Evolutionary conservation across 495 filamentous ascomycete genomes (phyloP), one percentile per base, ranked within the genome.

Genomic region (Penicillium argentinense): DNA sequence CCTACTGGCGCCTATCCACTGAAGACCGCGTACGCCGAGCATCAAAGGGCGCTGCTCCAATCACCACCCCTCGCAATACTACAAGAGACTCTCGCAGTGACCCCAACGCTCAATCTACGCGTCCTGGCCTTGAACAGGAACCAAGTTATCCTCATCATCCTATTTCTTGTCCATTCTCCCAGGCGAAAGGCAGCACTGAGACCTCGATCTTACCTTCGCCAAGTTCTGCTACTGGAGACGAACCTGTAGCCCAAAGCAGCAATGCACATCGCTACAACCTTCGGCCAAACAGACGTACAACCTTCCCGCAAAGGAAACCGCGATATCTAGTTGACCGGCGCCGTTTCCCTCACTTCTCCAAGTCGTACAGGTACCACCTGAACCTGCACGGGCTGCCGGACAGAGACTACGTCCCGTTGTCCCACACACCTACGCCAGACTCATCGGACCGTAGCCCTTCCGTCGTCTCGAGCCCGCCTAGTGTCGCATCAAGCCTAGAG

Each of bases 21-120:
- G 37, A 49, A 41, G 45, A 49, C 26, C 45, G 36, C 45, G 13
- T 33, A 41, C 39, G 39, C 26, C 45, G 36, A 36, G 37, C 39
- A 18, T 42, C 27, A 13, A 25, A 1, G 17, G 21, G 12, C 32
- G 14, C n/a, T 25, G n/a, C 12, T 23, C 32, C 45, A 40, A 41
- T 40, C 21, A 24, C 29, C 28, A 22, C 16, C 14, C 21, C 28
- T 24, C 16, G 37, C 26, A 32, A 32, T 22, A 30, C 37, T 21
- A 16, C 4, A 42, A 24, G 32, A n/a, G n/a, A n/a, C n/a, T n/a
- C n/a, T n/a, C n/a, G n/a, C n/a, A n/a, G n/a, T n/a, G n/a, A n/a
- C n/a, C n/a, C n/a, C n/a, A n/a, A n/a, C n/a, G n/a, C n/a, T n/a
- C n/a, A n/a, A n/a, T n/a, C n/a, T n/a, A n/a, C n/a, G n/a, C n/a